Conservation (phyloP, 1,284 basidiomycete species). For the Apiotrichum laibachii region DNA sequence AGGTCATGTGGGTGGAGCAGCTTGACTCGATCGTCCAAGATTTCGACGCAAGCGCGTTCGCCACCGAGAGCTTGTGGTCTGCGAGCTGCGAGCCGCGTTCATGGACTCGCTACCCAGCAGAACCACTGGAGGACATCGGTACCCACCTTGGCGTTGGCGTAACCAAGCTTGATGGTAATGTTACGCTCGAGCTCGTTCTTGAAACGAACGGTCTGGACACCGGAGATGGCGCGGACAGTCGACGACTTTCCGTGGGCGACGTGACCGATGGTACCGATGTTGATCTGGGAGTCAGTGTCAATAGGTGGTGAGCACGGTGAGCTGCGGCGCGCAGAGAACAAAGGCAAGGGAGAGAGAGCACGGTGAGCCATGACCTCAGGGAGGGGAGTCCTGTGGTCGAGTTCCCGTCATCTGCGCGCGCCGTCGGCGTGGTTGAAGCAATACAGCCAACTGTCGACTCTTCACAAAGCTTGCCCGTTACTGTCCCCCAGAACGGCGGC, state of each 20-base stretch:
- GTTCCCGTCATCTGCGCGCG: too few relatives aligned
- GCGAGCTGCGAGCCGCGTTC: neutral
- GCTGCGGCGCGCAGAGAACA: neutral
- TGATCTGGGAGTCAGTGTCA: constrained; percentile 37
- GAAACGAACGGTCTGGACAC: constrained; percentile 98
- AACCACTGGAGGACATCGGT: neutral
- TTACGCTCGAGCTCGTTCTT: constrained; percentile 98
- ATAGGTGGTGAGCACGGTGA: too few relatives aligned
- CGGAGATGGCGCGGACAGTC: constrained; percentile 97
- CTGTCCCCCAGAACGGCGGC: too few relatives aligned
- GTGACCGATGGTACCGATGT: constrained; percentile 83
- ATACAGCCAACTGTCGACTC: too few relatives aligned
- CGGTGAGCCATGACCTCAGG: too few relatives aligned
- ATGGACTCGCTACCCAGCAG: neutral
- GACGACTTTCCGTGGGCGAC: constrained; percentile 99
- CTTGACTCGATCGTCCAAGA: neutral
- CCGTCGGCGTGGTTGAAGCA: too few relatives aligned
- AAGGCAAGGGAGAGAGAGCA: neutral
- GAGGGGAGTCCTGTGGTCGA: too few relatives aligned
- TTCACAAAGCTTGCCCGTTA: too few relatives aligned
- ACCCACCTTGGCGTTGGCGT: constrained; percentile 93
- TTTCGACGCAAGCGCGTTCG: neutral
- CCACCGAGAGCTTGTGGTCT: neutral
- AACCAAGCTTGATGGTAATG: constrained; percentile 98
- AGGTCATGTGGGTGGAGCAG: neutral